These are phyloP conservation scores for Erythrobasidium yunnanense DNA, from an alignment of 768 basidiomycete species.

Conservation along the genomic window DNA sequence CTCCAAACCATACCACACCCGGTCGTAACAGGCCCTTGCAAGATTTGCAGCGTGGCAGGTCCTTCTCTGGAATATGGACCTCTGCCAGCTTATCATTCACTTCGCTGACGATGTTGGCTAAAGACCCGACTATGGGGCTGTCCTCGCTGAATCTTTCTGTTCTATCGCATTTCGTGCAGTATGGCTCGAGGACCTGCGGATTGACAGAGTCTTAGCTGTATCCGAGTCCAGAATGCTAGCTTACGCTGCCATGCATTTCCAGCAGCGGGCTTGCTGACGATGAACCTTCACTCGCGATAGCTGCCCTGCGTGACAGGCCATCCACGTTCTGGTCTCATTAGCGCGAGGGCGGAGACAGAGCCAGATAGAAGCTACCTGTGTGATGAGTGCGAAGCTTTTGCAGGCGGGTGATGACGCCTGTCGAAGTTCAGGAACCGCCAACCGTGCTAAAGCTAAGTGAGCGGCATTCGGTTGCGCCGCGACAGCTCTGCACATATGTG, in stretches of 20 bases:
- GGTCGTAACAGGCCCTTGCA: conserved; percentile 45
- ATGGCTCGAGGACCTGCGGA: conserved; percentile 45
- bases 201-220: neutral
- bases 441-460: conserved; percentile 48
- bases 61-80: neutral
- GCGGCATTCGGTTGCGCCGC: conserved; percentile 51
- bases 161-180: conserved; percentile 49
- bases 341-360: too few relatives aligned
- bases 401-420: conserved; percentile 29
- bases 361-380: too few relatives aligned
- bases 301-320: conserved; percentile 28
- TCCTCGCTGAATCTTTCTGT: conserved; percentile 42
- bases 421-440: conserved; percentile 44
- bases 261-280: conserved; percentile 1
- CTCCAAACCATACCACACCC: conserved; percentile 55
- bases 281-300: neutral
- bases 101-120: conserved; percentile 45
- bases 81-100: neutral
- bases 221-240: neutral
- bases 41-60: conserved; percentile 13
- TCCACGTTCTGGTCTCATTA: conserved; percentile 38
- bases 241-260: conserved; percentile 53
- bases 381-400: conserved; percentile 37
- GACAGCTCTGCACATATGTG: conserved; percentile 45
- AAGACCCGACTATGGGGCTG: conserved; percentile 47